Conservation (phyloP, 768 basidiomycete genomes). For the Cantharellus cinnabarinus region DNA sequence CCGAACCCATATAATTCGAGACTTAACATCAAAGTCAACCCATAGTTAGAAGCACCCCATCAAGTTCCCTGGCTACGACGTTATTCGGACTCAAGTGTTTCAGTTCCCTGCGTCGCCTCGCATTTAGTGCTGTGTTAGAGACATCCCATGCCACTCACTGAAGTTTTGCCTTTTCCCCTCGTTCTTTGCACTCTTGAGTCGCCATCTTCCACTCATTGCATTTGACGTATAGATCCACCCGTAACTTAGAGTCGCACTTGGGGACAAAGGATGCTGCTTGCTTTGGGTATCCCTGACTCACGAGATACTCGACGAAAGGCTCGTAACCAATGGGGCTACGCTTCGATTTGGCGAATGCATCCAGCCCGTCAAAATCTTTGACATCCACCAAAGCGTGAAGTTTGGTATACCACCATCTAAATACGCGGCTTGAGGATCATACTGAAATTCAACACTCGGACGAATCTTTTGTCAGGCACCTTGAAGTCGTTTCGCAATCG, state of each 20-base stretch:
- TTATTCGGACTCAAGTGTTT: too few species aligned
- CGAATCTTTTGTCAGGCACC: slow-evolving; percentile 82
- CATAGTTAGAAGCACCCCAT: background rate
- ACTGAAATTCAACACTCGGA: background rate
- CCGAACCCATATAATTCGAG: background rate
- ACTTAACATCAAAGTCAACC: background rate
- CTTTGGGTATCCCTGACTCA: slow-evolving; percentile 48
- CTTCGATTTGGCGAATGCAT: slow-evolving; percentile 67
- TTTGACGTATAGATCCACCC: slow-evolving; percentile 71
- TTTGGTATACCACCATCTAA: slow-evolving; percentile 87
- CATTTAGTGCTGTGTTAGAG: too few species aligned
- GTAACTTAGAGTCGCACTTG: slow-evolving; percentile 63
- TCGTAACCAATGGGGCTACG: slow-evolving; percentile 94
- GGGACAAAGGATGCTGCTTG: slow-evolving; percentile 64
- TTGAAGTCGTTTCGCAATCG: slow-evolving; percentile 78
- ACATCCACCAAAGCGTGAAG: slow-evolving; percentile 59
- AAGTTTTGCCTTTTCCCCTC: slow-evolving; percentile 63
- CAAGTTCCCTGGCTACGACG: too few species aligned
- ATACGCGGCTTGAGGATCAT: background rate
- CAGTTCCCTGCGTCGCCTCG: background rate
- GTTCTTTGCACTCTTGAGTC: slow-evolving; percentile 74
- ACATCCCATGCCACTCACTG: slow-evolving; percentile 36
- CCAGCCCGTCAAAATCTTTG: slow-evolving; percentile 72
- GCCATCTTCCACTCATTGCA: slow-evolving; percentile 85
- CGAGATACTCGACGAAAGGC: slow-evolving; percentile 62